Base-by-base conservation (phyloP, 73 alveolate genomes). In the Paramecium sonneborni region DNA sequence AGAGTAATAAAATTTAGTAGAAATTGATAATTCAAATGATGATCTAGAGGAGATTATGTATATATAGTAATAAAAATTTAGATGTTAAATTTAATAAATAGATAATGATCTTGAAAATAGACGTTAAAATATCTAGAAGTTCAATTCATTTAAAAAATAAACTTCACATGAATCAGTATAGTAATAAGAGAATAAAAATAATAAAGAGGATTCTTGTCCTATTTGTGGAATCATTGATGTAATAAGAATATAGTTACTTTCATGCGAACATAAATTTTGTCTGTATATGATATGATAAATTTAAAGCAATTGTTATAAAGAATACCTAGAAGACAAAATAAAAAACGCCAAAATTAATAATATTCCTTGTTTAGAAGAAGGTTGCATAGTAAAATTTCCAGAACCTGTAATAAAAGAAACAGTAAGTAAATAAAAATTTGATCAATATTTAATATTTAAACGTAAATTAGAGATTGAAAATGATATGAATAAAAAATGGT, bases 401-500 rank as follows among this genome's bases (percentile, higher is more conserved):
- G 94, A 88, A 8, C 9, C 30, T 2, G 35, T 76, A 32, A 84
- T 88, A 10, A 0, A 76, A n/a, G 4, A 30, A 1, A 12, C 18
- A 0, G 84, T 88, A 1, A 46, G 89, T 6, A 0, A 1, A 0
- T 5, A 26, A 41, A 35, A 20, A 1, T 57, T 10, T 58, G 15
- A 34, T 15, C 9, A 88, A 88, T 88, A 84, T 32, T 20, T 82
- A 43, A 30, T 6, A 3, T 88, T 82, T 92, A 76, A 76, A 79
- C 11, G 1, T 26, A 38, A 10, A 6, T 24, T n/a, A 1, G 72
- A 58, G 28, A 12, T 88, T 23, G 69, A 84, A 5, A 28, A 57
- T 4, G 48, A 69, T 18, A 67, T 91, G 24, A 56, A 34, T 10
- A 30, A 20, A 32, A 86, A 34, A 76, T 86, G 67, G 92, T 86